A percentile compares a stretch with the other conserved stretches of the same genome.
Evolutionary conservation across 352 stramenopile species (phyloP).

Genomic region (Saprolegnia diclina): DNA sequence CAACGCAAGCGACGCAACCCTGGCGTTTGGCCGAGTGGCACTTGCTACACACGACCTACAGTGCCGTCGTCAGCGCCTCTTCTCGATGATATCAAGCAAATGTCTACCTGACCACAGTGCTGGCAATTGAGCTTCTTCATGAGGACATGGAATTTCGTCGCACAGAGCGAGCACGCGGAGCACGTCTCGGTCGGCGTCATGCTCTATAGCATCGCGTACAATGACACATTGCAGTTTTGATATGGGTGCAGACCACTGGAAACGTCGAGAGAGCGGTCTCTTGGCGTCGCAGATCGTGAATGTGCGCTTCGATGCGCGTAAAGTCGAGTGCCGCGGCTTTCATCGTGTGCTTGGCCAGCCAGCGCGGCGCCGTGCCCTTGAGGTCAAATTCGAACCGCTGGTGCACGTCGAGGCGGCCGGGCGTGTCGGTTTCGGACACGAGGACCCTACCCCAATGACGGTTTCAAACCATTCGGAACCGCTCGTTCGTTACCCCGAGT

Average conservation of each 20-base stretch:
- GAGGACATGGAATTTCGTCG: not conserved
- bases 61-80: no score
- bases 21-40: not conserved
- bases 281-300: not conserved
- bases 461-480: not conserved
- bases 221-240: no score
- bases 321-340: not conserved
- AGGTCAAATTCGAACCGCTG: not conserved
- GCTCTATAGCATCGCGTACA: not conserved
- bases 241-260: not conserved
- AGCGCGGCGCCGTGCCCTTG: not conserved
- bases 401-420: not conserved
- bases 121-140: not conserved
- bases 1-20: not conserved
- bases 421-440: not conserved
- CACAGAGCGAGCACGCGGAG: not conserved
- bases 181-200: not conserved
- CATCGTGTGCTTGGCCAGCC: constrained; percentile 1
- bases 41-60: not conserved
- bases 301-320: not conserved
- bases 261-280: not conserved
- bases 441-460: not conserved
- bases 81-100: no score
- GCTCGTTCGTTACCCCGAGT: not conserved
- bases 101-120: not conserved